These are phyloP conservation scores for Naganishia sp. DNA, from an alignment of 1,284 basidiomycete species.

Conservation along the genomic window DNA sequence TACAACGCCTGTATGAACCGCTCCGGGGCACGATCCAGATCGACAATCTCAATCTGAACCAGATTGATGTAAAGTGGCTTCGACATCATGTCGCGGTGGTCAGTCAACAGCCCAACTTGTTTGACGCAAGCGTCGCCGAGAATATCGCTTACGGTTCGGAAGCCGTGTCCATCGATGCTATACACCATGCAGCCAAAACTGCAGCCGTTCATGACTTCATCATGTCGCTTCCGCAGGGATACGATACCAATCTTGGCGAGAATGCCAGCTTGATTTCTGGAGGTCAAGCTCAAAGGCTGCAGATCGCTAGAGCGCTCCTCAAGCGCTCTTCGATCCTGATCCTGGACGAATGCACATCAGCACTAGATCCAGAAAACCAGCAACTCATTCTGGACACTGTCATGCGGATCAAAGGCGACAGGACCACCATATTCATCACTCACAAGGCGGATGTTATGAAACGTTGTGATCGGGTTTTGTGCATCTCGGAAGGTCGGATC, in stretches of 20 bases:
- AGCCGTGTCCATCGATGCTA: slow-evolving; percentile 60
- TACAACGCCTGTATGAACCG: slow-evolving; percentile 85
- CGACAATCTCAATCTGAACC: slow-evolving; percentile 57
- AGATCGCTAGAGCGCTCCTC: slow-evolving; percentile 88
- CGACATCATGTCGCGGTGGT: slow-evolving; percentile 83
- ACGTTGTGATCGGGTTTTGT: slow-evolving; percentile 84
- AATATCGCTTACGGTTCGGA: slow-evolving; percentile 80
- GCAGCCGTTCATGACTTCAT: slow-evolving; percentile 90
- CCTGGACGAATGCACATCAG: slow-evolving; percentile 91
- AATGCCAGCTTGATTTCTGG: slow-evolving; percentile 86
- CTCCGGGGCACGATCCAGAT: slow-evolving; percentile 62
- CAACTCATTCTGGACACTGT: slow-evolving; percentile 77
- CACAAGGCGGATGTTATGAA: slow-evolving; percentile 90
- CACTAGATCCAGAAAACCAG: slow-evolving; percentile 82
- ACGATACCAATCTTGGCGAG: slow-evolving; percentile 84
- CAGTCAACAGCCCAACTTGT: slow-evolving; percentile 79
- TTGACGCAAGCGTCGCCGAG: slow-evolving; percentile 77
- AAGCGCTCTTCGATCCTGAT: slow-evolving; percentile 72
- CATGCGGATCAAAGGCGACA: slow-evolving; percentile 60
- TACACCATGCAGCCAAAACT: slow-evolving; percentile 68
- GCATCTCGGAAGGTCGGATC: slow-evolving; percentile 73
- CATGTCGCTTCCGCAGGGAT: slow-evolving; percentile 72
- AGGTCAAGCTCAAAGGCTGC: slow-evolving; percentile 89
- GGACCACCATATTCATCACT: slow-evolving; percentile 87
- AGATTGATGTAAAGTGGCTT: slow-evolving; percentile 69